These are phyloP conservation scores for Chalaropsis thielavioides DNA, from an alignment of 2,329 filamentous ascomycete genomes.

Conservation along the genomic window DNA sequence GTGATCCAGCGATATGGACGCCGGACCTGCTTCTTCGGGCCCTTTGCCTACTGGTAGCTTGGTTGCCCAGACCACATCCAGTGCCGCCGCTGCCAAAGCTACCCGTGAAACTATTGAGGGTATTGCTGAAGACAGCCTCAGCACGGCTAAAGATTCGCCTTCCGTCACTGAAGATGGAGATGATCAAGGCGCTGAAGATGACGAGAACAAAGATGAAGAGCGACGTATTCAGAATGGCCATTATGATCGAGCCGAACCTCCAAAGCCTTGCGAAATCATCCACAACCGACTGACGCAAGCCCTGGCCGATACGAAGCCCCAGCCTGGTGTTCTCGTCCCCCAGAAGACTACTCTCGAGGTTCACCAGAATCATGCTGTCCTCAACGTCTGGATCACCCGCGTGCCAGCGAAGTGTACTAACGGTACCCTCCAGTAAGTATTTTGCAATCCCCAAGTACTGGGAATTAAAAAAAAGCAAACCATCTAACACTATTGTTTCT, in stretches of 20 bases:
- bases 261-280: slow-evolving; percentile 19
- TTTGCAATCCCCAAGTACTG: background rate
- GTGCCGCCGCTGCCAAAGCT: background rate
- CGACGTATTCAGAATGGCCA: slow-evolving; percentile 14
- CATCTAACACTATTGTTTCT: background rate
- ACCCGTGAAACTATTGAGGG: background rate
- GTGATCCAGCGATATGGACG: slow-evolving; percentile 13
- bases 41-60: background rate
- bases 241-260: slow-evolving; percentile 18
- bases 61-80: background rate
- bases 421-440: slow-evolving; percentile 19
- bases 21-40: slow-evolving; percentile 1
- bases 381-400: slow-evolving; percentile 55
- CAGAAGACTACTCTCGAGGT: slow-evolving; percentile 52
- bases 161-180: slow-evolving; percentile 8
- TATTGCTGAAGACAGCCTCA: slow-evolving; percentile 5
- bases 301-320: slow-evolving; percentile 26
- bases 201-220: slow-evolving; percentile 16
- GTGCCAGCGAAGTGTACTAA: slow-evolving; percentile 59
- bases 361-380: slow-evolving; percentile 41
- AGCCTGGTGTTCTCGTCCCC: slow-evolving; percentile 41
- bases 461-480: background rate
- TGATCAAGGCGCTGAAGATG: slow-evolving; percentile 15
- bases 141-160: background rate
- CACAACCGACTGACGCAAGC: slow-evolving; percentile 29